phyloP scores from a whole-genome alignment of 306 rosid species.

The Vigna unguiculata region DNA sequence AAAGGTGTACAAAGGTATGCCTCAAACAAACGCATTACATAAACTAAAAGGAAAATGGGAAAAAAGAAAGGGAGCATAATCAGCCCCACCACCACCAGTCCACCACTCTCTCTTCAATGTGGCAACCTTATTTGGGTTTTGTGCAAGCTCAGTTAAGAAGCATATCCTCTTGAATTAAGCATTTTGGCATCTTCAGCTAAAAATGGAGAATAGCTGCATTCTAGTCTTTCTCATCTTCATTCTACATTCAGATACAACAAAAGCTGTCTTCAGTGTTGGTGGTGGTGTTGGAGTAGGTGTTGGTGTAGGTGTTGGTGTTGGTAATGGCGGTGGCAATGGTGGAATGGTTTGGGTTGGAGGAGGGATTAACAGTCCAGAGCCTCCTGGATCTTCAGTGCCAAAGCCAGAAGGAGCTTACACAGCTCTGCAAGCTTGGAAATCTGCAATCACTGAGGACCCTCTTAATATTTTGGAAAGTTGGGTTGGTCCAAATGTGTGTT shows the following conservation, averaged over 20 bases:
- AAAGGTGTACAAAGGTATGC: conserved; percentile 34
- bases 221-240: conserved; percentile 51
- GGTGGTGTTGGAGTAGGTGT: conserved; percentile 53
- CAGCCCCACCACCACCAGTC: conserved; percentile 64
- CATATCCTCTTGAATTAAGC: conserved; percentile 43
- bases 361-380: conserved; percentile 55
- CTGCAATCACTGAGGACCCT: conserved; percentile 87
- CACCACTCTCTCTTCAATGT: conserved; percentile 58
- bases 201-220: conserved; percentile 64
- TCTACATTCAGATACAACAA: conserved; percentile 41
- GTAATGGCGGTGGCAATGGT: conserved; percentile 34
- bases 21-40: conserved; percentile 38
- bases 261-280: conserved; percentile 56
- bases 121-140: conserved; percentile 53
- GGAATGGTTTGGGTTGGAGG: conserved; percentile 77
- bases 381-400: conserved; percentile 59
- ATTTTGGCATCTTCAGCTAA: conserved; percentile 38
- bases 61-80: conserved; percentile 40
- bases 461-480: conserved; percentile 62
- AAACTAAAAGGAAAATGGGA: conserved; percentile 34
- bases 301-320: background rate
- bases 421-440: conserved; percentile 93
- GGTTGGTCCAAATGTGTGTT: conserved; percentile 84
- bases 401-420: conserved; percentile 64
- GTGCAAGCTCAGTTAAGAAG: conserved; percentile 55